Conservation (phyloP, 768 basidiomycete genomes). For the Boletus subparvulus region DNA sequence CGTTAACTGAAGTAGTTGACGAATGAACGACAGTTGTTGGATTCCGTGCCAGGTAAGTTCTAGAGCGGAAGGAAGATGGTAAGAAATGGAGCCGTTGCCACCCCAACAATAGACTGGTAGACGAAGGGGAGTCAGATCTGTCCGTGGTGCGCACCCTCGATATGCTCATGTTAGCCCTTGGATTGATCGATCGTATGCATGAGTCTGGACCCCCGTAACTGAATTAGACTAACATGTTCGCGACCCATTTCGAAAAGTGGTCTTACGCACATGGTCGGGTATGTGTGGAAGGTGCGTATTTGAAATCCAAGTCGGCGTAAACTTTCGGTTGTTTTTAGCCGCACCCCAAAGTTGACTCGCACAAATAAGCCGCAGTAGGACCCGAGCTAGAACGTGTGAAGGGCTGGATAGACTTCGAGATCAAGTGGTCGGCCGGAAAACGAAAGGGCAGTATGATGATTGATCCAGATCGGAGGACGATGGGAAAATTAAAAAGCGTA, state of each 20-base stretch:
- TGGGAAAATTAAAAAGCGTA: not conserved
- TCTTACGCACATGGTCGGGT: not conserved
- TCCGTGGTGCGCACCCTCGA: slow-evolving; percentile 10
- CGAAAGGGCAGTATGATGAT: not conserved
- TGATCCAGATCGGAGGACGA: not conserved
- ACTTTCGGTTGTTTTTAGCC: not conserved
- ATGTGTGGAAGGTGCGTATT: slow-evolving; percentile 3
- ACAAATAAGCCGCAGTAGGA: not conserved
- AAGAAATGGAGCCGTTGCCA: not conserved
- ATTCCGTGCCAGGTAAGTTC: not conserved
- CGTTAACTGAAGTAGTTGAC: not conserved
- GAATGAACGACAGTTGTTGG: not conserved
- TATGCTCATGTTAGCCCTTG: not conserved
- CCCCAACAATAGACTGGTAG: not conserved
- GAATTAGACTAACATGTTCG: not conserved
- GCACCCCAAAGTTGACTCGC: not conserved
- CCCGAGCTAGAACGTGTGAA: not conserved
- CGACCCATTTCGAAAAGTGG: not conserved
- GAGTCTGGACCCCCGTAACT: slow-evolving; percentile 3
- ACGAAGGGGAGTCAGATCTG: slow-evolving; percentile 3
- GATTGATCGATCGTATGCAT: slow-evolving; percentile 10
- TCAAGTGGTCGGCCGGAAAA: not conserved
- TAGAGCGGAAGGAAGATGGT: not conserved
- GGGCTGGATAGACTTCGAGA: not conserved
- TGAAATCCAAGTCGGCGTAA: slow-evolving; percentile 13